Conservation (phyloP, 306 rosid genomes). For the Mimosa bimucronata region DNA sequence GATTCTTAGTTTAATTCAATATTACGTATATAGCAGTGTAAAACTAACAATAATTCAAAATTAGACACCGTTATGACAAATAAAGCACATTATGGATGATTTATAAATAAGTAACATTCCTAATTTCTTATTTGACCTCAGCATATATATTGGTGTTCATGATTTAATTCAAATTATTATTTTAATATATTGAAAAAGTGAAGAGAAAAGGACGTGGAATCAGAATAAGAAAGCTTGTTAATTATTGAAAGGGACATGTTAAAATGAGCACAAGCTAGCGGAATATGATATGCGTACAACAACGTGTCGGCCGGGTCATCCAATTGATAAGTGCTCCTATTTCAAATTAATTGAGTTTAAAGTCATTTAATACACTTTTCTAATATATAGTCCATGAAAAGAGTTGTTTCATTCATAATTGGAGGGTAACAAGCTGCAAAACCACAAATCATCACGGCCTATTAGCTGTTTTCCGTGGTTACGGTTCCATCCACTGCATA, state of each 20-base stretch:
- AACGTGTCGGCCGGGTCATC: constrained; percentile 46
- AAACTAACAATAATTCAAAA: neutral
- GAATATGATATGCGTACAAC: constrained; percentile 1
- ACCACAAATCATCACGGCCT: too few relatives aligned
- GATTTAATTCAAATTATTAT: neutral
- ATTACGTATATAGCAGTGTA: neutral
- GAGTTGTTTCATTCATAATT: neutral
- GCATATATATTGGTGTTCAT: neutral
- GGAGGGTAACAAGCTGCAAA: neutral
- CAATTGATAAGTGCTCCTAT: neutral
- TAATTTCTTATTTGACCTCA: neutral
- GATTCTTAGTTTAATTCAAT: neutral
- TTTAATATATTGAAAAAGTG: neutral
- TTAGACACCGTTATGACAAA: neutral
- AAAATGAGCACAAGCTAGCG: neutral
- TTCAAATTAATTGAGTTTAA: neutral
- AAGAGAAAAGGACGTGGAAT: constrained; percentile 5
- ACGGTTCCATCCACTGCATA: too few relatives aligned
- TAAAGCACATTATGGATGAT: neutral
- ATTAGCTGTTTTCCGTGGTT: too few relatives aligned
- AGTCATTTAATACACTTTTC: neutral
- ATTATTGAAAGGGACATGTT: constrained; percentile 12
- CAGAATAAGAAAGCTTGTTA: neutral
- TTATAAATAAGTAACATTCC: neutral
- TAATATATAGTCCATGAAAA: neutral